Evolutionary conservation across 805 yeast species (phyloP), one percentile per base, ranked within the genome.

Genomic region (Naumovozyma baii): DNA sequence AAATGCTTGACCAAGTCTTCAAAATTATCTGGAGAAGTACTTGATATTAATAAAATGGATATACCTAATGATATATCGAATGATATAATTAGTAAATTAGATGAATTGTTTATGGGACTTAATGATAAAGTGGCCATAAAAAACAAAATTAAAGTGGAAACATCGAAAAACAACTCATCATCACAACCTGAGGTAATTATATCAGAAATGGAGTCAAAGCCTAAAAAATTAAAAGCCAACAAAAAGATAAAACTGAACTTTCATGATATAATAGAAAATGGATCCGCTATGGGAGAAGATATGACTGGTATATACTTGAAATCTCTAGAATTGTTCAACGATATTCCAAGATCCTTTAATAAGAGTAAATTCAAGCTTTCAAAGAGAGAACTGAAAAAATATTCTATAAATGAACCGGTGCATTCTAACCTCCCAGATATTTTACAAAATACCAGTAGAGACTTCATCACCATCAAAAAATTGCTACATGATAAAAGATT

Each of bases 231-330:
- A 1, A 43, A 41, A 16, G 40, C 40, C 17, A 53, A 47, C 25
- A 47, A 39, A 25, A 44, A 43, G 15, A 45, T 45, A 3, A 44
- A 40, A 37, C 38, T 54, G 5, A 49, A 42, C 29, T 58, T 51
- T 37, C 55, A 50, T 32, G 64, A 59, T 42, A 43, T 59, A 10
- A 44, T 59, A 7, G 42, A 42, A 9, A 42, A 51, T 32, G 60
- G 55, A n/a, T 55, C 54, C 39, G 55, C 54, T 35, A 54, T 53
- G 58, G 51, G 55, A 12, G 55, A 54, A 36, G 54, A 57, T 33
- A 57, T 57, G 56, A 44, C 42, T 20, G 52, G 52, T 15, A 49
- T 57, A 9, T 58, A 55, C 39, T 44, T 57, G 56, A 57, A 58
- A 47, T 51, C 61, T 1, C 34, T 57, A n/a, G 56, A 55, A 37